A percentile compares a stretch with the other conserved stretches of the same genome.
phyloP scores from a whole-genome alignment of 2,329 filamentous ascomycete species.

The Diaporthe eres region DNA sequence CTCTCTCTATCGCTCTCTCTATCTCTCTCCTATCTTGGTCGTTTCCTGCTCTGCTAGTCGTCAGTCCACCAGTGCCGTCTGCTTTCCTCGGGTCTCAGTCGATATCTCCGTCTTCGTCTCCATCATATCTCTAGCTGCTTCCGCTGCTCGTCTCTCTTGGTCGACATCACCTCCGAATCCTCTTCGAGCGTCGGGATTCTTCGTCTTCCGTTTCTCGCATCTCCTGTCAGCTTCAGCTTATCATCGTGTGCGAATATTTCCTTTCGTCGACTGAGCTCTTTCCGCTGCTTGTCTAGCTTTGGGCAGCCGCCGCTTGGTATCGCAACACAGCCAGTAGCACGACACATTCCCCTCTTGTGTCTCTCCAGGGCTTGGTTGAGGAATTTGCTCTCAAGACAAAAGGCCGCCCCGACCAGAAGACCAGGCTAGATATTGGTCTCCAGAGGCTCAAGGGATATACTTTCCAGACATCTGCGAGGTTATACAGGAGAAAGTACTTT shows the following conservation, averaged over 20 bases:
- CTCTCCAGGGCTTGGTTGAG: slow-evolving; percentile 27
- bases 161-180: slow-evolving; percentile 44
- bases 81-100: slow-evolving; percentile 42
- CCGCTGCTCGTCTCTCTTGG: slow-evolving; percentile 40
- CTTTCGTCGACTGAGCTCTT: slow-evolving; percentile 39
- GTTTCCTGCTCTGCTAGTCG: slow-evolving; percentile 49
- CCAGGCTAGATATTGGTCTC: slow-evolving; percentile 19
- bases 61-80: slow-evolving; percentile 44
- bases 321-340: slow-evolving; percentile 32
- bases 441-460: slow-evolving; percentile 31
- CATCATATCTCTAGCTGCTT: slow-evolving; percentile 42
- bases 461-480: slow-evolving; percentile 31
- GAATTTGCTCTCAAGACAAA: slow-evolving; percentile 28
- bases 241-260: slow-evolving; percentile 40
- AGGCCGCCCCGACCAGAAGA: slow-evolving; percentile 21
- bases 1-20: slow-evolving; percentile 52
- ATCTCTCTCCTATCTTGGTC: slow-evolving; percentile 52
- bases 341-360: slow-evolving; percentile 23
- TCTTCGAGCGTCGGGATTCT: slow-evolving; percentile 43
- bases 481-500: slow-evolving; percentile 27
- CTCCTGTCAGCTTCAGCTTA: slow-evolving; percentile 40
- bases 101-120: slow-evolving; percentile 43
- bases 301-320: slow-evolving; percentile 35
- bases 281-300: slow-evolving; percentile 38
- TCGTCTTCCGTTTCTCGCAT: slow-evolving; percentile 42